phyloP scores from a whole-genome alignment of 768 basidiomycete species.

The Psilocybe subaeruginosa region DNA sequence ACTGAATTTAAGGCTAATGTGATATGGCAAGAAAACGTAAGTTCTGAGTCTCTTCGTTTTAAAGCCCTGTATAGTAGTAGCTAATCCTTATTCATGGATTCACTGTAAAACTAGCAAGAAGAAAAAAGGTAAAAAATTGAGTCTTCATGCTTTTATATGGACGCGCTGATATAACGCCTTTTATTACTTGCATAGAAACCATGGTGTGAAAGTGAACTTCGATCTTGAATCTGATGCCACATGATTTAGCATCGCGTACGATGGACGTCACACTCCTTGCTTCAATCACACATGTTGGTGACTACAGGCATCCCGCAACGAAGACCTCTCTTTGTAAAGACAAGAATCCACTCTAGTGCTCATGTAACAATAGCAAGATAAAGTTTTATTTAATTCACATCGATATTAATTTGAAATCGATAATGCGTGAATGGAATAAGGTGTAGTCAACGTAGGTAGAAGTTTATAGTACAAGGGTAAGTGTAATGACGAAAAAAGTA shows the following conservation, averaged over 20 bases:
- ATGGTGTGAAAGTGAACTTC: too few relatives aligned
- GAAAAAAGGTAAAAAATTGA: slow-evolving; percentile 6
- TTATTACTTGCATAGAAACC: too few relatives aligned
- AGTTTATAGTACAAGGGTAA: slow-evolving; percentile 8
- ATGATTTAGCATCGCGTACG: too few relatives aligned
- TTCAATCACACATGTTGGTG: too few relatives aligned
- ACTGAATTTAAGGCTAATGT: slow-evolving; percentile 11
- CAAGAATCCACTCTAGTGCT: too few relatives aligned
- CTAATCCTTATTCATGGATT: not conserved
- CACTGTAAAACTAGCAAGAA: not conserved
- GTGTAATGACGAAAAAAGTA: slow-evolving; percentile 2
- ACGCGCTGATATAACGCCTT: too few relatives aligned
- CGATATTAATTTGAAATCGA: slow-evolving; percentile 3
- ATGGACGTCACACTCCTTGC: too few relatives aligned
- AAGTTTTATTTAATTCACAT: not conserved
- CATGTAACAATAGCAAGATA: not conserved
- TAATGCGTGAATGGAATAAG: slow-evolving; percentile 7
- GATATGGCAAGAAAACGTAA: slow-evolving; percentile 9
- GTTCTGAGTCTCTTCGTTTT: not conserved
- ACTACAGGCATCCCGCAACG: too few relatives aligned
- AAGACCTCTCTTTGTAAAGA: too few relatives aligned
- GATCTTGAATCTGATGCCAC: too few relatives aligned
- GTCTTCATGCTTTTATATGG: too few relatives aligned
- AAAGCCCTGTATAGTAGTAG: not conserved
- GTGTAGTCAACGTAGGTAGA: not conserved